Base-by-base conservation (phyloP, 1,284 basidiomycete genomes). In the Mycena sp. region DNA sequence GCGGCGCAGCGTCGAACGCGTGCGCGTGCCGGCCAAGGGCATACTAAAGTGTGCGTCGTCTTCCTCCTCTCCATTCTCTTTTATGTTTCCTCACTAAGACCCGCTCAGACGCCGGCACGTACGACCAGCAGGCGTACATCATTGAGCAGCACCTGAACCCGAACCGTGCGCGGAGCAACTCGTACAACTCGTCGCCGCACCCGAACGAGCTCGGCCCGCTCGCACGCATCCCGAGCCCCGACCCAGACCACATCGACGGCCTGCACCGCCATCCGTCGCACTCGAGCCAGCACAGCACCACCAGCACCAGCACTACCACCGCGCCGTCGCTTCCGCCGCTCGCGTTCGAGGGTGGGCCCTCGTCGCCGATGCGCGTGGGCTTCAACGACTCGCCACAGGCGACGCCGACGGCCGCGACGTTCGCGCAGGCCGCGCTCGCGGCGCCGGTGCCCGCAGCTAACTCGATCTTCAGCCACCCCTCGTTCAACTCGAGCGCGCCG, bases 401-500 rank as follows among this genome's bases (percentile, higher is more conserved):
- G 26, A 64, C 62, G 25, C 62, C 62, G 21, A 64, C 62, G 25
- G 62, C 52, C 81, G 80, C 67, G 80, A 82, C 46, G 66, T 75
- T 23, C 72, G 78, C 25, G 21, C 46, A 32, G 12, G 40, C 49
- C 53, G 40, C 64, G 55, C 11, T 58, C 64, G 9, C 54, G 16
- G 65, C 69, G 17, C 64, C 72, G 9, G 70, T 67, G 23, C 61
- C 71, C 12, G 71, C 74, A 25, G 71, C 70, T 17, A 72, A 58
- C 56, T 45, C 72, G 21, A 78, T 92, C 41, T 95, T 93, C 80
- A 87, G 83, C 63, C 87, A 94, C 70, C 87, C 93, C 16, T 92
- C 89, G 64, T 84, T 92, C 46, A 94, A 96, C 78, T 93, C 92
- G 30, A 98, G 96, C 17, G 95, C 95, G 2, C 95, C 96, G 0